Percentiles rank a stretch among this genome's conserved stretches.
phyloP scores from a whole-genome alignment of 2,329 filamentous ascomycete species.

The Trichophyton rubrum region DNA sequence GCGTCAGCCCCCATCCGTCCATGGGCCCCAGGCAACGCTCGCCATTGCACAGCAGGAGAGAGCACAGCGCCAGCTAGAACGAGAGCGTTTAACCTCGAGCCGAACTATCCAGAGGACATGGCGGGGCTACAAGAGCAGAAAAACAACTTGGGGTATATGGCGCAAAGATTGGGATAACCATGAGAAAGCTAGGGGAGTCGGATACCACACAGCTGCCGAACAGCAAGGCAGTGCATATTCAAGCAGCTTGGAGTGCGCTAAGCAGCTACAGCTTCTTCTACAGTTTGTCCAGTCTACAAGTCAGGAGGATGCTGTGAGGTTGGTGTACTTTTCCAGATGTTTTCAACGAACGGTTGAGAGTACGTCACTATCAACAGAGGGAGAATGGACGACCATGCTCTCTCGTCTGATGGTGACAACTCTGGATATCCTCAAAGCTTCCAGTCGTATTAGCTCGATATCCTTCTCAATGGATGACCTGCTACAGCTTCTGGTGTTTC shows the following conservation, averaged over 20 bases:
- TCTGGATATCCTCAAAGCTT: constrained; percentile 23
- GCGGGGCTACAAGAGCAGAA: constrained; percentile 61
- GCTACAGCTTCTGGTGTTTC: constrained; percentile 25
- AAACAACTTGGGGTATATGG: constrained; percentile 44
- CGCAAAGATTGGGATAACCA: constrained; percentile 54
- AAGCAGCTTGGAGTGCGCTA: constrained; percentile 29
- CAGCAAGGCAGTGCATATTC: constrained; percentile 18
- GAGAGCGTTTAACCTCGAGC: constrained; percentile 61
- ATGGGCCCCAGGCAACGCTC: constrained; percentile 62
- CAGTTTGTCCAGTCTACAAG: constrained; percentile 50
- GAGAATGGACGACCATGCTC: constrained; percentile 31
- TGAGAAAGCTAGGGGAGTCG: constrained; percentile 23
- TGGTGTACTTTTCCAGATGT: constrained; percentile 33
- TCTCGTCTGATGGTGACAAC: constrained; percentile 27
- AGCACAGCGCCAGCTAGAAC: constrained; percentile 64
- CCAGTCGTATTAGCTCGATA: constrained; percentile 16
- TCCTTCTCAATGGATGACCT: constrained; percentile 21
- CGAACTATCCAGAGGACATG: constrained; percentile 66
- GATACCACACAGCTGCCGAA: constrained; percentile 16
- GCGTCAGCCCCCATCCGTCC: constrained; percentile 44
- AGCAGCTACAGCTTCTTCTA: constrained; percentile 52
- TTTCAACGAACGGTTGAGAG: constrained; percentile 30
- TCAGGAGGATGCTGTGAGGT: constrained; percentile 27
- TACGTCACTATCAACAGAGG: constrained; percentile 26
- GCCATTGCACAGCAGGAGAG: constrained; percentile 81